Conservation (phyloP, 2,329 filamentous ascomycete genomes). For the Botryotinia globosa region DNA sequence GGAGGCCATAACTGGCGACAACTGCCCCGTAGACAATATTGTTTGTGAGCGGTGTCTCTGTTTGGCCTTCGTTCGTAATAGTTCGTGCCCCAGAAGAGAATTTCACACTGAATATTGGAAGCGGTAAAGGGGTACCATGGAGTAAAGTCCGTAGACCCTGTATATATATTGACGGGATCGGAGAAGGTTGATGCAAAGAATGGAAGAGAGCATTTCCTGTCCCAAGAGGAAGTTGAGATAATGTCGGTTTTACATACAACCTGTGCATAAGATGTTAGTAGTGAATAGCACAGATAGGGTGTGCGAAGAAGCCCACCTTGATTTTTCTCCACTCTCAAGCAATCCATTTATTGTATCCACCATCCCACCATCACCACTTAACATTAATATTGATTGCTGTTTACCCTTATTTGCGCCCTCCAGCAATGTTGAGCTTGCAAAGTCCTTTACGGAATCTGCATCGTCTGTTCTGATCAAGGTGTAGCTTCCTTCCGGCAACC, state of each 20-base stretch:
- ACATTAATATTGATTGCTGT: conserved; percentile 65
- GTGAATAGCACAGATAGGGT: conserved; percentile 25
- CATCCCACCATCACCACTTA: conserved; percentile 85
- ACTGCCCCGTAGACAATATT: conserved; percentile 66
- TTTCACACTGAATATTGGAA: conserved; percentile 61
- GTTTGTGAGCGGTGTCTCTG: conserved; percentile 29
- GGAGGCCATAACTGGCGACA: conserved; percentile 86
- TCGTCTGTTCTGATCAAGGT: conserved; percentile 61
- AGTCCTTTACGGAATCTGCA: conserved; percentile 59
- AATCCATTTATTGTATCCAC: conserved; percentile 77
- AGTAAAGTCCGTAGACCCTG: conserved; percentile 57
- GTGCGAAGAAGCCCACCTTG: conserved; percentile 27
- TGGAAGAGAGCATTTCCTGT: conserved; percentile 65
- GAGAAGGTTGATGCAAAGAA: conserved; percentile 51
- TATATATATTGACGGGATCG: conserved; percentile 44
- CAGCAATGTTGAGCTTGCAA: conserved; percentile 53
- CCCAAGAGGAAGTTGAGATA: conserved; percentile 59
- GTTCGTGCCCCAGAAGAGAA: conserved; percentile 56
- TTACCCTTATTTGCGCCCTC: conserved; percentile 47
- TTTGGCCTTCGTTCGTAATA: conserved; percentile 41
- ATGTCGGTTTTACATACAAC: conserved; percentile 41
- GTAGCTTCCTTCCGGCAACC: conserved; percentile 44
- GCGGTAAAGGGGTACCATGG: conserved; percentile 49
- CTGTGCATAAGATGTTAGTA: conserved; percentile 23
- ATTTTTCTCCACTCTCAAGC: conserved; percentile 30